Conservation (phyloP, 352 stramenopile species). For the Globisporangium iwayamae region DNA sequence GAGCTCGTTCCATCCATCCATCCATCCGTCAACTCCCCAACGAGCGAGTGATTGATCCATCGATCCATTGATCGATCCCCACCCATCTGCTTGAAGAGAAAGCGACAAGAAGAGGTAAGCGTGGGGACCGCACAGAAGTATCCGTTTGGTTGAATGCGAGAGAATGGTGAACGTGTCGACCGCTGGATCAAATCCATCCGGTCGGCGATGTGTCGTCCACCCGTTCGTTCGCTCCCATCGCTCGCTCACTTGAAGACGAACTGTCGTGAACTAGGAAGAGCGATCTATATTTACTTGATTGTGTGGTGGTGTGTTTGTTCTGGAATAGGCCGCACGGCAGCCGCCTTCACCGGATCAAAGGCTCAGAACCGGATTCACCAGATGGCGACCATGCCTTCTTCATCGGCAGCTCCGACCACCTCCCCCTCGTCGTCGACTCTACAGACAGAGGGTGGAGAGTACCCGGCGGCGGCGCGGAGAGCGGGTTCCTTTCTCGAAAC, state of each 20-base stretch:
- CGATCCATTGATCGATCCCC: conserved; percentile 22
- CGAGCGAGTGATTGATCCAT: conserved; percentile 17
- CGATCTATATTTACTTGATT: conserved; percentile 7
- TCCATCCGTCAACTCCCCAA: conserved; percentile 4
- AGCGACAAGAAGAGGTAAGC: neutral
- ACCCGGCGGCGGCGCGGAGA: conserved; percentile 9
- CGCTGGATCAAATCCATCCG: conserved; percentile 16
- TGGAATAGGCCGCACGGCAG: conserved; percentile 4
- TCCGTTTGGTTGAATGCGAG: neutral
- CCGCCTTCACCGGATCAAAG: neutral
- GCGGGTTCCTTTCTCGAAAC: conserved; percentile 20
- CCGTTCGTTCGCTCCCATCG: neutral
- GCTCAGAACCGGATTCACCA: conserved; percentile 21
- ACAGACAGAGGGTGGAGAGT: conserved; percentile 10
- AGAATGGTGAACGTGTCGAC: conserved; percentile 5
- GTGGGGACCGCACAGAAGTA: neutral
- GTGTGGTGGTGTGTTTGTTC: neutral
- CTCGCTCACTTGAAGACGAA: neutral
- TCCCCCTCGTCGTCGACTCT: conserved; percentile 8
- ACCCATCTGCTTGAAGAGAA: conserved; percentile 7
- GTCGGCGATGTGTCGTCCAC: neutral
- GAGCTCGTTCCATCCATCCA: conserved; percentile 4
- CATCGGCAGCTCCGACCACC: neutral
- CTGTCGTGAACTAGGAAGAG: neutral
- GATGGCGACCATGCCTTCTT: conserved; percentile 20